A percentile compares a stretch with the other conserved stretches of the same genome.
Evolutionary conservation across 2,329 filamentous ascomycete species (phyloP).

Genomic region (Ophiostoma sp.): DNA sequence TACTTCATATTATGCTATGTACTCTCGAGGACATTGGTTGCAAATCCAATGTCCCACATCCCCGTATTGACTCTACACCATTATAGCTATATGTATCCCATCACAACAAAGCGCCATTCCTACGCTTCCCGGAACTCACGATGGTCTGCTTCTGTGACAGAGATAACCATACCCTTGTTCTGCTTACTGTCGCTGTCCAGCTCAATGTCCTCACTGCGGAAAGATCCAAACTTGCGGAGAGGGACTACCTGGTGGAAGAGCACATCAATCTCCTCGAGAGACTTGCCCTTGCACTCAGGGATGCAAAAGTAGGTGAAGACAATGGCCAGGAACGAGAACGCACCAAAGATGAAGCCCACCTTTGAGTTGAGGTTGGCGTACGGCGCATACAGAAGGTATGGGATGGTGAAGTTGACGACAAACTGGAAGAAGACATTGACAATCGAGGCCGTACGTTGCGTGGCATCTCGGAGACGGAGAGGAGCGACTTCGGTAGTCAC

Average conservation of each 20-base stretch:
- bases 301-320: slow-evolving; percentile 37
- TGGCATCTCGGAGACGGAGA: neutral
- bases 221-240: slow-evolving; percentile 17
- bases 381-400: slow-evolving; percentile 40
- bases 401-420: slow-evolving; percentile 37
- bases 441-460: neutral
- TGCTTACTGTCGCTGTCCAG: neutral
- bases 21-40: too few relatives aligned
- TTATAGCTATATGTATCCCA: too few relatives aligned
- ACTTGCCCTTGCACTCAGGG: slow-evolving; percentile 48
- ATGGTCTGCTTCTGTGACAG: neutral
- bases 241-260: slow-evolving; percentile 37
- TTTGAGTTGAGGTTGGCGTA: slow-evolving; percentile 41
- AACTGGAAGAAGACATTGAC: slow-evolving; percentile 7
- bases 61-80: too few relatives aligned
- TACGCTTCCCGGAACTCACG: neutral
- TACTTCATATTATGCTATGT: too few relatives aligned
- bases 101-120: too few relatives aligned
- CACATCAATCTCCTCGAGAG: slow-evolving; percentile 47
- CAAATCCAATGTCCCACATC: too few relatives aligned
- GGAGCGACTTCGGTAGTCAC: neutral
- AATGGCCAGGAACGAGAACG: neutral
- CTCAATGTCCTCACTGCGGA: neutral
- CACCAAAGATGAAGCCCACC: slow-evolving; percentile 44
- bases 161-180: neutral